Percentiles rank a stretch among this genome's conserved stretches.
Conservation (phyloP, 768 basidiomycete species). For the Termitomyces sp. region DNA sequence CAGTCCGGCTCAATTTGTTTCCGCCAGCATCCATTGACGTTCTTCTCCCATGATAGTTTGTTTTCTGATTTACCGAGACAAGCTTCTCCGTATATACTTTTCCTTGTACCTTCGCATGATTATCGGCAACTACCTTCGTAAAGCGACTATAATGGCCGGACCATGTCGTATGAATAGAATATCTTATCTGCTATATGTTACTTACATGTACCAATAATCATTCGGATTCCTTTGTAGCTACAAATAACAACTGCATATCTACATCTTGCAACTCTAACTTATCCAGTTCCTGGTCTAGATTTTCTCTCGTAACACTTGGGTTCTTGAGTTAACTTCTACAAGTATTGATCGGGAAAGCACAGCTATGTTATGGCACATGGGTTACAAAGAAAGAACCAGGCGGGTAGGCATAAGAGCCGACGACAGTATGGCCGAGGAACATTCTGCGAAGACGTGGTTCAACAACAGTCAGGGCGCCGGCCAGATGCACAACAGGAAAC, state of each 20-base stretch:
- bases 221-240: slow-evolving; percentile 5
- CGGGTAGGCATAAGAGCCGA: background rate
- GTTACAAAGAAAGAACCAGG: background rate
- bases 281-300: background rate
- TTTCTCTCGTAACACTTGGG: background rate
- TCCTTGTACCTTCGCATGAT: background rate
- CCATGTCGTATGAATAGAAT: slow-evolving; percentile 11
- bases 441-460: background rate
- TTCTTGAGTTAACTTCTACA: background rate
- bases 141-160: slow-evolving; percentile 11
- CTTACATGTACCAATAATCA: slow-evolving; percentile 7
- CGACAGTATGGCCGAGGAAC: background rate
- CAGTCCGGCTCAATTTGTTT: slow-evolving; percentile 20
- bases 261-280: background rate
- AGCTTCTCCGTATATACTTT: background rate
- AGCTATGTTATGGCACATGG: background rate
- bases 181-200: slow-evolving; percentile 4
- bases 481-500: background rate
- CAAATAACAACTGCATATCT: background rate
- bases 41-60: slow-evolving; percentile 12
- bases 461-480: background rate
- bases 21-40: background rate
- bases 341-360: background rate
- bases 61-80: slow-evolving; percentile 10
- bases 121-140: background rate